Conservation (phyloP, 2,329 filamentous ascomycete species). For the Rhytidhysteron rufulum region DNA sequence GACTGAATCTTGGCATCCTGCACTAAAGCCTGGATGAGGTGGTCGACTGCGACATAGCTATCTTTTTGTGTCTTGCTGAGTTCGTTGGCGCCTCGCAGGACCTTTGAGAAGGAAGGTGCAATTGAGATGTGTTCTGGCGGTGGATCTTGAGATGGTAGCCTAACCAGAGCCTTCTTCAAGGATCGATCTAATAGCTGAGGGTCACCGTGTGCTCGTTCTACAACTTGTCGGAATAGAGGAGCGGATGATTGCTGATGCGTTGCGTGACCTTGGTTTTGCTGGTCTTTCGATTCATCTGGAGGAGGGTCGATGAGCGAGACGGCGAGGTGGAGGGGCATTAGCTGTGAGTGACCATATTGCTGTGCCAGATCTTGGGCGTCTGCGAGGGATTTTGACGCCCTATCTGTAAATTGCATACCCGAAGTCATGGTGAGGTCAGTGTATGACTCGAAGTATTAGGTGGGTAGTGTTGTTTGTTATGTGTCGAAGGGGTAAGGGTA, state of each 20-base stretch:
- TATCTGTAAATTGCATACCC: constrained; percentile 88
- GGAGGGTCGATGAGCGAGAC: constrained; percentile 75
- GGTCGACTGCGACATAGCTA: constrained; percentile 88
- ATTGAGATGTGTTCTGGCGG: constrained; percentile 85
- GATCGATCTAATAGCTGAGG: constrained; percentile 81
- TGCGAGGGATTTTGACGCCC: constrained; percentile 82
- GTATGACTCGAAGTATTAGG: constrained; percentile 8
- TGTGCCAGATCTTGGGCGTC: constrained; percentile 85
- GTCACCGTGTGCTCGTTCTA: constrained; percentile 92
- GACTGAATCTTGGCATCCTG: constrained; percentile 74
- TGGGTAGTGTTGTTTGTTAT: constrained; percentile 12
- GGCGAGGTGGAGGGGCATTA: constrained; percentile 85
- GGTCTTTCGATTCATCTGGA: constrained; percentile 71
- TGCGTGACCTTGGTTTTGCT: constrained; percentile 63
- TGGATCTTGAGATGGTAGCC: constrained; percentile 89
- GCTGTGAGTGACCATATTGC: constrained; percentile 86
- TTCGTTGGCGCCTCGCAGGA: constrained; percentile 80
- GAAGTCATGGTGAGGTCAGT: constrained; percentile 57
- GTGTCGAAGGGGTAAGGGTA: constrained; percentile 13
- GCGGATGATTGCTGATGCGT: constrained; percentile 59
- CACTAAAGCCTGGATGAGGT: constrained; percentile 79
- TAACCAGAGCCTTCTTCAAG: constrained; percentile 87
- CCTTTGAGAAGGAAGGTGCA: constrained; percentile 74
- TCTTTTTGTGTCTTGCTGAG: constrained; percentile 98
- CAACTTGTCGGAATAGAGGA: constrained; percentile 90